Conservation (phyloP, 2,329 filamentous ascomycete species). For the Alternaria arbusti region DNA sequence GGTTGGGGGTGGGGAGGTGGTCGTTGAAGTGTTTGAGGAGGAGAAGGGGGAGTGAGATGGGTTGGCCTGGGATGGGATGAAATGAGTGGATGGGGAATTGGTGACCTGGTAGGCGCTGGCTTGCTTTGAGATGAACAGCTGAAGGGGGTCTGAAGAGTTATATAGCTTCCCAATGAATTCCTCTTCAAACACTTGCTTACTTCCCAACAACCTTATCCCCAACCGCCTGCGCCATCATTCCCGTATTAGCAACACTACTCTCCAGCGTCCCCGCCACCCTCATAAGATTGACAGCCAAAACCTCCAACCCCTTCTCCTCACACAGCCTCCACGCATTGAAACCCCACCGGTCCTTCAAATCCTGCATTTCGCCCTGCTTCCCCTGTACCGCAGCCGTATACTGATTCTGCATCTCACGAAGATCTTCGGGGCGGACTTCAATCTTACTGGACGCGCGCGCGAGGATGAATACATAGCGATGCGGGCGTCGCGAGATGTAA, state of each 20-base stretch:
- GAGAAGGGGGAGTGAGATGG: background rate
- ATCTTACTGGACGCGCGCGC: conserved; percentile 10
- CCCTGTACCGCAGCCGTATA: conserved; percentile 22
- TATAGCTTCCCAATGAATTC: background rate
- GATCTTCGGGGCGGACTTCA: conserved; percentile 21
- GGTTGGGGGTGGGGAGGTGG: background rate
- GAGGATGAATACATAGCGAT: conserved; percentile 30
- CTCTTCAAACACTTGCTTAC: background rate
- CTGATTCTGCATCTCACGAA: conserved; percentile 23
- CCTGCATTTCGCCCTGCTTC: conserved; percentile 25
- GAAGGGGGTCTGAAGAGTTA: no score
- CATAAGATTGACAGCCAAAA: conserved; percentile 26
- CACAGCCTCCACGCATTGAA: conserved; percentile 29
- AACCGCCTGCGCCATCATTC: conserved; percentile 23
- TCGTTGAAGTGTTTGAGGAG: background rate
- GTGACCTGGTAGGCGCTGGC: no score
- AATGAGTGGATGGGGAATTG: no score
- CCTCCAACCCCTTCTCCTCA: conserved; percentile 23
- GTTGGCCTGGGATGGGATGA: background rate
- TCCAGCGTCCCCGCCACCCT: conserved; percentile 23
- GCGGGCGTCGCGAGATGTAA: conserved; percentile 12
- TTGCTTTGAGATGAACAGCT: no score
- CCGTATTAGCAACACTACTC: conserved; percentile 20
- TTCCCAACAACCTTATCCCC: conserved; percentile 16
- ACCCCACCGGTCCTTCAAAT: conserved; percentile 32